Percentiles rank a stretch among this genome's conserved stretches.
Evolutionary conservation across 345 rosid species (phyloP).

Genomic region (Pugionium cornutum): DNA sequence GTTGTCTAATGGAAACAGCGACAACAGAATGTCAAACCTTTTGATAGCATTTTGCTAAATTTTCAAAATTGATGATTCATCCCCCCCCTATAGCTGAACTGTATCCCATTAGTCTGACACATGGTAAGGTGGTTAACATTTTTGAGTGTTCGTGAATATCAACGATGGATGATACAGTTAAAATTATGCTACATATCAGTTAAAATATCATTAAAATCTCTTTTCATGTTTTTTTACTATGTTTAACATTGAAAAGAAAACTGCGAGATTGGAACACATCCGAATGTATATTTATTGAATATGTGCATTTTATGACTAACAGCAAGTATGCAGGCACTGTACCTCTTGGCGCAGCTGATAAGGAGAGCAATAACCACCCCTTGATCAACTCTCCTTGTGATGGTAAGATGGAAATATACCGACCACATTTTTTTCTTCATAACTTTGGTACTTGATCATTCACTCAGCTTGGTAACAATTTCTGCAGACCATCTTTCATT

Average conservation of each 20-base stretch:
- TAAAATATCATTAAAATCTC: background rate
- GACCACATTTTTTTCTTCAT: no score
- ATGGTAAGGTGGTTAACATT: background rate
- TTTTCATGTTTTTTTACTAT: slow-evolving; percentile 1
- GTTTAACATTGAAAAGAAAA: background rate
- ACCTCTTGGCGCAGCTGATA: slow-evolving; percentile 27
- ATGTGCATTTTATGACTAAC: slow-evolving; percentile 20
- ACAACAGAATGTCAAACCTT: slow-evolving; percentile 1
- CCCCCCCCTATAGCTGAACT: background rate
- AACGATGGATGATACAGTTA: background rate
- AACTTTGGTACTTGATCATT: no score
- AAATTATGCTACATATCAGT: background rate
- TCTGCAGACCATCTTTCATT: no score
- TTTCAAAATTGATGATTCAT: background rate
- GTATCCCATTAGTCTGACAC: background rate
- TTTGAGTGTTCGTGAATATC: background rate
- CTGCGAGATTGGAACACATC: background rate
- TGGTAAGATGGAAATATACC: slow-evolving; percentile 15
- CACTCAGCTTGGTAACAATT: background rate
- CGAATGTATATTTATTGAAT: background rate
- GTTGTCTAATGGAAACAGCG: background rate
- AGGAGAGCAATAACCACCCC: slow-evolving; percentile 14
- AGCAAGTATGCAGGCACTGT: slow-evolving; percentile 27
- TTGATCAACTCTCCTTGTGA: slow-evolving; percentile 21
- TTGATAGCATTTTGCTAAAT: background rate